A percentile compares a stretch with the other conserved stretches of the same genome.
Conservation (phyloP, 192 early-diverging fungal genomes). For the Coemansia sp. region DNA sequence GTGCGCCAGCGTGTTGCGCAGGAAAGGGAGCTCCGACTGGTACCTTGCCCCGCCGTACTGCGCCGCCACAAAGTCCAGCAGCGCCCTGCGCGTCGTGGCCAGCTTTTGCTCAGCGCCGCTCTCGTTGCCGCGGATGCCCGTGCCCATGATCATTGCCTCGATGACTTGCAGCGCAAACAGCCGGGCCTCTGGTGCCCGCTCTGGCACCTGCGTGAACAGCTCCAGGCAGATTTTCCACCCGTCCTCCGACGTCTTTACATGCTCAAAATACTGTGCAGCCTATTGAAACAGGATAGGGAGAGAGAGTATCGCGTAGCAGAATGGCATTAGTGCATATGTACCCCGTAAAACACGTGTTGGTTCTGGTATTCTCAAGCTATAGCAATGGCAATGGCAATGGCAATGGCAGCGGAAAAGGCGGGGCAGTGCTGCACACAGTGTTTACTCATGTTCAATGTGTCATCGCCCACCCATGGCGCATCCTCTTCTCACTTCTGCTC, state of each 20-base stretch:
- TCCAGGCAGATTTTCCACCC: slow-evolving; percentile 85
- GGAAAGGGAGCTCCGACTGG: slow-evolving; percentile 46
- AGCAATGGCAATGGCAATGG: too few species aligned
- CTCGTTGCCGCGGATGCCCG: slow-evolving; percentile 24
- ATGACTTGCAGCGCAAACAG: slow-evolving; percentile 82
- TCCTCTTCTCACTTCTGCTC: too few species aligned
- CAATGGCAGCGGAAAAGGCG: too few species aligned
- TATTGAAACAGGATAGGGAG: slow-evolving; percentile 13
- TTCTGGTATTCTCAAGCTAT: too few species aligned
- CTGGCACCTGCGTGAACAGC: slow-evolving; percentile 72
- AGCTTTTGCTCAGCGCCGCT: slow-evolving; percentile 39
- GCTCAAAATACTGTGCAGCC: slow-evolving; percentile 81
- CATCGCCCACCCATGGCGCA: too few species aligned
- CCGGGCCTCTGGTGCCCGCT: slow-evolving; percentile 72
- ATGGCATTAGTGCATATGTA: too few species aligned
- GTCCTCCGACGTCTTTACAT: slow-evolving; percentile 68
- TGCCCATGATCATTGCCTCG: slow-evolving; percentile 51
- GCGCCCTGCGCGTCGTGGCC: slow-evolving; percentile 11
- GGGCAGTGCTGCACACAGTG: too few species aligned
- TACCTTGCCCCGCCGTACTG: slow-evolving; percentile 34
- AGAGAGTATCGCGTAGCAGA: too few species aligned
- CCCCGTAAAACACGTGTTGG: too few species aligned
- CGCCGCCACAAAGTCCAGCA: slow-evolving; percentile 42
- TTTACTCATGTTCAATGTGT: too few species aligned
- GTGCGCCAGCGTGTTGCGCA: slow-evolving; percentile 83